Conservation (phyloP, 1,284 basidiomycete genomes). For the Cryptococcus floricola region DNA sequence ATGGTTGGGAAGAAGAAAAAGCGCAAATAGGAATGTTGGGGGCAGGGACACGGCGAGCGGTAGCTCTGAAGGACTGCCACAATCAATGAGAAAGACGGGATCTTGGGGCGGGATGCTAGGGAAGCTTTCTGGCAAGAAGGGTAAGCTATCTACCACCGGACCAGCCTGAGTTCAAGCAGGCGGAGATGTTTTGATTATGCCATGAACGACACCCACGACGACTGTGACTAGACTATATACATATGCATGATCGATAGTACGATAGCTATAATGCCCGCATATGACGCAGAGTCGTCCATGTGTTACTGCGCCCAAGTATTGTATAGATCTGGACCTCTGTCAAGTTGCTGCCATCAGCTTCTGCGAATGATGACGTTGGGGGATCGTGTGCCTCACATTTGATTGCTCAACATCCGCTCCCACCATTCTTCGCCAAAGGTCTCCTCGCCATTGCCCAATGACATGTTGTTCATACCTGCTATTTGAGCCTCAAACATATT, state of each 20-base stretch:
- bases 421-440: slow-evolving; percentile 18
- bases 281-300: too few relatives aligned
- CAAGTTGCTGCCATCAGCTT: too few relatives aligned
- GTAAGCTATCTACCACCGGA: slow-evolving; percentile 1
- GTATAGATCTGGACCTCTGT: too few relatives aligned
- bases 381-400: slow-evolving; percentile 12
- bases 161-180: too few relatives aligned
- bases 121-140: slow-evolving; percentile 9
- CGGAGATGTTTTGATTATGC: too few relatives aligned
- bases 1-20: slow-evolving; percentile 11
- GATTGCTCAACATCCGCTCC: slow-evolving; percentile 22
- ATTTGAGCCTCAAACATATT: slow-evolving; percentile 10
- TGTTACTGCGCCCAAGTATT: too few relatives aligned
- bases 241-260: too few relatives aligned
- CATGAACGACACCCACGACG: too few relatives aligned
- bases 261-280: too few relatives aligned
- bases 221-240: too few relatives aligned
- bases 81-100: slow-evolving; percentile 4
- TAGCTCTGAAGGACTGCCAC: neutral
- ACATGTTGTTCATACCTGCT: slow-evolving; percentile 9
- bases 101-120: slow-evolving; percentile 10
- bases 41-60: neutral
- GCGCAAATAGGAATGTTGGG: slow-evolving; percentile 1
- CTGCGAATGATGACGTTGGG: too few relatives aligned
- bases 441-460: neutral